Evolutionary conservation across 75 land plant species (phyloP).

Genomic region (Selaginella tamariscina): DNA sequence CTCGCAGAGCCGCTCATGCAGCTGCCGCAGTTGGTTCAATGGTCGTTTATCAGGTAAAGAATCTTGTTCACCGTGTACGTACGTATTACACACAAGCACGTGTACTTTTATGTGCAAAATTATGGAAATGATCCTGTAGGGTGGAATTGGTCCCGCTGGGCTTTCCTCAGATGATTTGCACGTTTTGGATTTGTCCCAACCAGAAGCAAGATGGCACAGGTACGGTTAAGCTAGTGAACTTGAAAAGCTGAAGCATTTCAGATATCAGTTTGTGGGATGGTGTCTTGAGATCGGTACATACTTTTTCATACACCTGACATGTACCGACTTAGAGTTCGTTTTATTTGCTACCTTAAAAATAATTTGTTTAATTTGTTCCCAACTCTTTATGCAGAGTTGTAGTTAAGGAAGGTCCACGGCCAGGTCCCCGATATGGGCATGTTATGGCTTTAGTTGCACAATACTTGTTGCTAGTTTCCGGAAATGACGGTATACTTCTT

Average conservation of each 20-base stretch:
- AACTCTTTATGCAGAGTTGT: not conserved
- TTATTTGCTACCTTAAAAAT: no score
- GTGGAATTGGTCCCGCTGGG: slow-evolving; percentile 12
- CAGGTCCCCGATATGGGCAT: slow-evolving; percentile 11
- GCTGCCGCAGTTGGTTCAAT: slow-evolving; percentile 10
- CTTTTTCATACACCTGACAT: no score
- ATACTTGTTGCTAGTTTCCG: not conserved
- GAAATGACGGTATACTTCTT: slow-evolving; percentile 4
- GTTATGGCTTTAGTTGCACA: not conserved
- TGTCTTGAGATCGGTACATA: not conserved
- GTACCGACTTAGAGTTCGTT: no score
- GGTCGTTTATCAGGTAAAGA: slow-evolving; percentile 6
- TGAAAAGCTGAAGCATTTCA: no score
- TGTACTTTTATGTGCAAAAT: not conserved
- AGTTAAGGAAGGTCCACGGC: slow-evolving; percentile 2
- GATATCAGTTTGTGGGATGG: not conserved
- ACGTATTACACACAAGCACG: no score
- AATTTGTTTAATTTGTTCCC: no score
- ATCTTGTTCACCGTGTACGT: not conserved
- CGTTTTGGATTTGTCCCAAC: slow-evolving; percentile 1
- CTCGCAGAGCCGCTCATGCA: slow-evolving; percentile 8
- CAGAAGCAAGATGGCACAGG: slow-evolving; percentile 12
- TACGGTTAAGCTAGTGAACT: not conserved
- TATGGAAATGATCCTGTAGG: not conserved
- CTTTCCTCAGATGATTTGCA: slow-evolving; percentile 6